Conservation (phyloP, 257 asterid genomes). For the Solanum megistacrolobum region DNA sequence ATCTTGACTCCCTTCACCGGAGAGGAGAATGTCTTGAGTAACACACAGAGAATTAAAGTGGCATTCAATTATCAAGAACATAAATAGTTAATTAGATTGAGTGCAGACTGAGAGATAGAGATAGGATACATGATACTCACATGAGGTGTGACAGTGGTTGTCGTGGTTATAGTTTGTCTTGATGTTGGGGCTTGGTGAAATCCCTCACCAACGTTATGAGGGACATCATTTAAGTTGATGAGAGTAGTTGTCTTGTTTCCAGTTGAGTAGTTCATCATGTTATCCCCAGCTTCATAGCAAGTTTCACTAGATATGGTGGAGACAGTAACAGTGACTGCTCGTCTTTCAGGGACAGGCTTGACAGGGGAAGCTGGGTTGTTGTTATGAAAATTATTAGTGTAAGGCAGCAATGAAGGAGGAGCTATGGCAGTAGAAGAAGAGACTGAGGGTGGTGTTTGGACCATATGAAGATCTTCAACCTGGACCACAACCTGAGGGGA, state of each 20-base stretch:
- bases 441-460: constrained; percentile 89
- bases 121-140: constrained; percentile 17
- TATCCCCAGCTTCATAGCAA: constrained; percentile 22
- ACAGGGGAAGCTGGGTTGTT: constrained; percentile 36
- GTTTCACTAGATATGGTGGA: constrained; percentile 33
- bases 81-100: background rate
- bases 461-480: constrained; percentile 43
- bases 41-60: background rate
- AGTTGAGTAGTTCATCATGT: constrained; percentile 7
- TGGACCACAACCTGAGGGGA: constrained; percentile 46
- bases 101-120: background rate
- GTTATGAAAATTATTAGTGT: background rate
- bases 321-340: constrained; percentile 52
- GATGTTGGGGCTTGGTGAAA: constrained; percentile 9
- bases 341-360: constrained; percentile 78
- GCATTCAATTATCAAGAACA: background rate
- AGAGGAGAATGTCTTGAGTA: background rate
- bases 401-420: constrained; percentile 38
- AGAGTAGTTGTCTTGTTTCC: constrained; percentile 5
- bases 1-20: background rate
- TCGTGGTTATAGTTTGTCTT: constrained; percentile 1
- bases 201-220: constrained; percentile 13
- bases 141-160: constrained; percentile 17
- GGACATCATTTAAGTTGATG: constrained; percentile 46
- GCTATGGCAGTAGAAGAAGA: constrained; percentile 54